phyloP scores from a whole-genome alignment of 805 yeast species.

The Brettanomyces custersianus region DNA sequence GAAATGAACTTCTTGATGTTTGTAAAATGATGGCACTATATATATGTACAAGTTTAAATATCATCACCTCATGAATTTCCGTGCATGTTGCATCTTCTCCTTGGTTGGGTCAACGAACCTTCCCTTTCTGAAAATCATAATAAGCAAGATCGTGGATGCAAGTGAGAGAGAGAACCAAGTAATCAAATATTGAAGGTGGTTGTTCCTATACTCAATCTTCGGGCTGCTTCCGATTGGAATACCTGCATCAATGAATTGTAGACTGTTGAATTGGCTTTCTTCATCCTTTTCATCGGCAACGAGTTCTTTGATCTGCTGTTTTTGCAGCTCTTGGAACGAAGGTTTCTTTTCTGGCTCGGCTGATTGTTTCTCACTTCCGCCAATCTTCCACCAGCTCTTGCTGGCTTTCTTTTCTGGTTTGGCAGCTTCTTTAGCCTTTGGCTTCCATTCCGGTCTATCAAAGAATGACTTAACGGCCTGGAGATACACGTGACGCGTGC shows the following conservation, averaged over 20 bases:
- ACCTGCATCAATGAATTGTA: constrained; percentile 67
- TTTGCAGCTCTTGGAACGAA: constrained; percentile 1
- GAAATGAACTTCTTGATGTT: background rate
- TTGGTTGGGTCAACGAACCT: constrained; percentile 28
- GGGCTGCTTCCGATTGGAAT: constrained; percentile 85
- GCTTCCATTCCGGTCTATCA: constrained; percentile 49
- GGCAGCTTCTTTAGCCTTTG: constrained; percentile 3
- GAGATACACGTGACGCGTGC: constrained; percentile 63
- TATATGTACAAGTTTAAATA: background rate
- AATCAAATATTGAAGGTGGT: constrained; percentile 83
- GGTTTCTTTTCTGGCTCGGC: constrained; percentile 11
- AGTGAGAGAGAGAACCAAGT: constrained; percentile 92
- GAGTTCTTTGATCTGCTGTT: constrained; percentile 2
- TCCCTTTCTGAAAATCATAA: constrained; percentile 39
- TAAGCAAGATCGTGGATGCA: constrained; percentile 60
- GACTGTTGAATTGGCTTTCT: constrained; percentile 35
- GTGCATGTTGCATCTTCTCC: constrained; percentile 44
- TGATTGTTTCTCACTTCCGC: background rate
- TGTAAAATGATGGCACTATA: background rate
- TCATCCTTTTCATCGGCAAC: constrained; percentile 3
- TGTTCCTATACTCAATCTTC: constrained; percentile 74
- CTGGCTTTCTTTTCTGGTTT: background rate
- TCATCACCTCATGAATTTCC: constrained; percentile 24
- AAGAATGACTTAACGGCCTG: constrained; percentile 62
- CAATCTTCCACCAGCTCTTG: constrained; percentile 23